phyloP scores from a whole-genome alignment of 1,139 yeast species.

The Schizosaccharomyces versatilis region DNA sequence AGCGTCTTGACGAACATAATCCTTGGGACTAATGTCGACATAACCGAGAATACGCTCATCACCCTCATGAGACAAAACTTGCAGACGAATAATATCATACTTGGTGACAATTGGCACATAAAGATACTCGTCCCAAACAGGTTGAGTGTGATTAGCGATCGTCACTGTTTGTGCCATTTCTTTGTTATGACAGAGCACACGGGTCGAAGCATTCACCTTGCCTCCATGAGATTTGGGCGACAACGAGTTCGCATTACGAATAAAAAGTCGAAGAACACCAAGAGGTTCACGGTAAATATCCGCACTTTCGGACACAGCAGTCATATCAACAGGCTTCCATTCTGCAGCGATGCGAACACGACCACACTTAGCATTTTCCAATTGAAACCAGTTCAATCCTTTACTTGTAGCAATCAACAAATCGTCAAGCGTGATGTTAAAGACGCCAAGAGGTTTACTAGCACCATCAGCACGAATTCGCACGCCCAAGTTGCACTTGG shows the following conservation, averaged over 20 bases:
- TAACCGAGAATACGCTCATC: conserved; percentile 75
- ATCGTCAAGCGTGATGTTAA: conserved; percentile 32
- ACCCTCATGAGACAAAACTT: conserved; percentile 69
- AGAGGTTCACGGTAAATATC: conserved; percentile 79
- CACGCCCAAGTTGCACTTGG: conserved; percentile 43
- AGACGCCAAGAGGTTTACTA: conserved; percentile 35
- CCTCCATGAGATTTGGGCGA: conserved; percentile 67
- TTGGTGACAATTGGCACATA: conserved; percentile 65
- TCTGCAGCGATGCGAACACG: conserved; percentile 43
- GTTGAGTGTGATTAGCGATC: conserved; percentile 45
- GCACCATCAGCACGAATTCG: conserved; percentile 43
- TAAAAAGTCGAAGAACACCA: conserved; percentile 62
- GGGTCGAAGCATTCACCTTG: conserved; percentile 74
- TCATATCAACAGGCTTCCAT: conserved; percentile 74
- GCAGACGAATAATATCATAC: conserved; percentile 59
- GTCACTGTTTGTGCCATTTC: conserved; percentile 58
- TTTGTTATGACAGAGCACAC: conserved; percentile 56
- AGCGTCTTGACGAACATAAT: conserved; percentile 44
- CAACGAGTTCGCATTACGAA: conserved; percentile 49
- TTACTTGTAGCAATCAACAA: conserved; percentile 58
- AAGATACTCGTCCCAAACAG: conserved; percentile 66
- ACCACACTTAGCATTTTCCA: conserved; percentile 31
- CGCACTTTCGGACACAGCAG: conserved; percentile 34
- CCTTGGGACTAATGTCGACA: conserved; percentile 44
- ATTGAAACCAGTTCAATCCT: conserved; percentile 56